A percentile compares a stretch with the other conserved stretches of the same genome.
Evolutionary conservation across 805 yeast genomes (phyloP).

Genomic region (Ogataea henricii): DNA sequence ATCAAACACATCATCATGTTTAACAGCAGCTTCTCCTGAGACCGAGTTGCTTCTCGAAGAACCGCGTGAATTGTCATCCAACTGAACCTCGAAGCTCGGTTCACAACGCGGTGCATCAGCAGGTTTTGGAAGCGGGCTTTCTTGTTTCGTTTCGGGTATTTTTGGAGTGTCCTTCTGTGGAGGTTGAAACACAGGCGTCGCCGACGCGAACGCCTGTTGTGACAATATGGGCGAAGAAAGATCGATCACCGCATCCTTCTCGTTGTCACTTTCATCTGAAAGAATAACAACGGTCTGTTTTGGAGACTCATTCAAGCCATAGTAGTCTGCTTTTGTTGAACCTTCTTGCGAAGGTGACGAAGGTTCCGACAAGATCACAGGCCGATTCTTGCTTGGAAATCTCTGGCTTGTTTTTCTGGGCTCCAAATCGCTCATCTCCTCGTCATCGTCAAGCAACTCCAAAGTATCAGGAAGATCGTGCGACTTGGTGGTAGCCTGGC

Average conservation of each 20-base stretch:
- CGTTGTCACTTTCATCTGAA: conserved; percentile 1
- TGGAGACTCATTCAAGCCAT: background rate
- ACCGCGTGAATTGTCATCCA: conserved; percentile 32
- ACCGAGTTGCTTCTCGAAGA: conserved; percentile 27
- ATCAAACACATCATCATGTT: conserved; percentile 25
- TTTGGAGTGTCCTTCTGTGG: background rate
- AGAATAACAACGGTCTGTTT: conserved; percentile 7
- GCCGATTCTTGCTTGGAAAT: background rate
- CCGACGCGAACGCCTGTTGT: conserved; percentile 12
- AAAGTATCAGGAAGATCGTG: conserved; percentile 10
- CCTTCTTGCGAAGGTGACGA: background rate
- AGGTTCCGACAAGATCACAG: conserved; percentile 1
- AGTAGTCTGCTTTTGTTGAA: background rate
- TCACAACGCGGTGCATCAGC: too few relatives aligned
- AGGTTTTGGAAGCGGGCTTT: too few relatives aligned
- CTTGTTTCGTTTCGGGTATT: background rate
- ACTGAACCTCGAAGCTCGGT: too few relatives aligned
- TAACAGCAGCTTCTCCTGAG: conserved; percentile 37
- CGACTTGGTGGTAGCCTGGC: conserved; percentile 10
- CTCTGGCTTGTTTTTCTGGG: background rate
- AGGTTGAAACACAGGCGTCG: conserved; percentile 4
- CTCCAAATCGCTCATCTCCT: conserved; percentile 1
- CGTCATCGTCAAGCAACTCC: conserved; percentile 6
- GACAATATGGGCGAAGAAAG: conserved; percentile 8
- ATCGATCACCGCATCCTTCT: background rate